phyloP scores from a whole-genome alignment of 2,329 filamentous ascomycete genomes.

The Xylaria hypoxylon region DNA sequence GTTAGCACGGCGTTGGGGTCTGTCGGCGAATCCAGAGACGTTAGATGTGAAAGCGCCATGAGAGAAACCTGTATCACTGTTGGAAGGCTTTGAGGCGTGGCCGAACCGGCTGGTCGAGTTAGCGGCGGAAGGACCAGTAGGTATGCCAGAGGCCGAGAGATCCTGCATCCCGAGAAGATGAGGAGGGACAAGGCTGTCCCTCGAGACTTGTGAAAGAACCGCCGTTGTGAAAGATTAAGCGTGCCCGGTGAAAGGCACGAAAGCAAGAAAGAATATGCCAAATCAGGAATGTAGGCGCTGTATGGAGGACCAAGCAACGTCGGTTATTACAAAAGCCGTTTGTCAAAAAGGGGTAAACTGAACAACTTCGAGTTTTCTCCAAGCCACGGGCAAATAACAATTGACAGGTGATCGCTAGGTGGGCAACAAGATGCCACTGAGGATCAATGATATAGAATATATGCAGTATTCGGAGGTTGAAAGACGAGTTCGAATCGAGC shows the following conservation, averaged over 20 bases:
- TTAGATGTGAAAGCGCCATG: constrained; percentile 93
- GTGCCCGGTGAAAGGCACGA: constrained; percentile 59
- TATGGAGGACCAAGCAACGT: constrained; percentile 45
- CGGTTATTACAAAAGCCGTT: constrained; percentile 50
- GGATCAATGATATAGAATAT: constrained; percentile 46
- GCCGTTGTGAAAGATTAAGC: constrained; percentile 80
- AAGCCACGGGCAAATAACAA: constrained; percentile 45
- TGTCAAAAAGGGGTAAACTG: constrained; percentile 43
- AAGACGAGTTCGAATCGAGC: constrained; percentile 37
- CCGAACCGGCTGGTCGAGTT: constrained; percentile 71
- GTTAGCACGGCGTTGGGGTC: constrained; percentile 85
- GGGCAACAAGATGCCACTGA: constrained; percentile 44
- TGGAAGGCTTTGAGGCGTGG: constrained; percentile 83
- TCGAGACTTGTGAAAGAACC: constrained; percentile 78
- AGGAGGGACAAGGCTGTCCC: constrained; percentile 89
- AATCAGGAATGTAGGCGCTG: constrained; percentile 45
- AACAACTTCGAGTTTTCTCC: constrained; percentile 45
- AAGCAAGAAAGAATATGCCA: constrained; percentile 52
- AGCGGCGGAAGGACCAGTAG: constrained; percentile 66
- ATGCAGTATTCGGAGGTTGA: constrained; percentile 41
- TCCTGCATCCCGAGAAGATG: constrained; percentile 94
- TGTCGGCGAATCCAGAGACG: constrained; percentile 84
- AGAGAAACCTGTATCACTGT: constrained; percentile 88
- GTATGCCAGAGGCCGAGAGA: constrained; percentile 73
- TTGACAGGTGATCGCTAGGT: constrained; percentile 46